These are phyloP conservation scores for Lasiosphaeris hirsuta DNA, from an alignment of 495 filamentous ascomycete species.

Conservation along the genomic window DNA sequence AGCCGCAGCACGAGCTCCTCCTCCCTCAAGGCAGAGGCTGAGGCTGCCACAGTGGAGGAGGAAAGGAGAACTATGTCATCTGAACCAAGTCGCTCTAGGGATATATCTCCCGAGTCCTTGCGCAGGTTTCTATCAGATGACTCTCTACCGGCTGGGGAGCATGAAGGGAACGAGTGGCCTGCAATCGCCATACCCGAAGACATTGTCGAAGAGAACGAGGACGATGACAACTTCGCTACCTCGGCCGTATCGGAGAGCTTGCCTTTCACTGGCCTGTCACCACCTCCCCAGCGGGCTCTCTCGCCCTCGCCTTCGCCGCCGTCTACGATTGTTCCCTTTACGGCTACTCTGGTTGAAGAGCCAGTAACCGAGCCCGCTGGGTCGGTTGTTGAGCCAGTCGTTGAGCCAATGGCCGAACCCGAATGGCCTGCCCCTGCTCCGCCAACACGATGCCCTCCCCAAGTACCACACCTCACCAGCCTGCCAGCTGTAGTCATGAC, in stretches of 20 bases:
- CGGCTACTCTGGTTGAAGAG: neutral
- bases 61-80: slow-evolving; percentile 32
- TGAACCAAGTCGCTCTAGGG: slow-evolving; percentile 39
- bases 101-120: slow-evolving; percentile 48
- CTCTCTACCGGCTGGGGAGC: slow-evolving; percentile 19
- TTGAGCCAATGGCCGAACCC: neutral
- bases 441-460: slow-evolving; percentile 15
- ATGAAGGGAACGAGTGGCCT: slow-evolving; percentile 15
- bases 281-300: slow-evolving; percentile 42
- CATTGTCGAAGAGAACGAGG: slow-evolving; percentile 51
- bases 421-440: slow-evolving; percentile 1
- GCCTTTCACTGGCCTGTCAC: slow-evolving; percentile 44
- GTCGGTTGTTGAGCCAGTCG: too few species aligned
- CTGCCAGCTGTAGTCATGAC: neutral
- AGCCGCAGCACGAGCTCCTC: slow-evolving; percentile 34
- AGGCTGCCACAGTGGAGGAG: slow-evolving; percentile 18
- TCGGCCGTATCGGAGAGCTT: slow-evolving; percentile 42
- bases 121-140: slow-evolving; percentile 43
- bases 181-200: slow-evolving; percentile 47
- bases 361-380: too few species aligned
- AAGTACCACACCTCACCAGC: slow-evolving; percentile 7
- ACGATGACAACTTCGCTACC: slow-evolving; percentile 55
- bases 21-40: slow-evolving; percentile 20
- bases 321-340: neutral
- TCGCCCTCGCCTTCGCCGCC: slow-evolving; percentile 26